Percentiles rank a stretch among this genome's conserved stretches.
These are phyloP conservation scores for Colletotrichum higginsianum DNA, from an alignment of 2,329 filamentous ascomycete genomes.

Conservation along the genomic window DNA sequence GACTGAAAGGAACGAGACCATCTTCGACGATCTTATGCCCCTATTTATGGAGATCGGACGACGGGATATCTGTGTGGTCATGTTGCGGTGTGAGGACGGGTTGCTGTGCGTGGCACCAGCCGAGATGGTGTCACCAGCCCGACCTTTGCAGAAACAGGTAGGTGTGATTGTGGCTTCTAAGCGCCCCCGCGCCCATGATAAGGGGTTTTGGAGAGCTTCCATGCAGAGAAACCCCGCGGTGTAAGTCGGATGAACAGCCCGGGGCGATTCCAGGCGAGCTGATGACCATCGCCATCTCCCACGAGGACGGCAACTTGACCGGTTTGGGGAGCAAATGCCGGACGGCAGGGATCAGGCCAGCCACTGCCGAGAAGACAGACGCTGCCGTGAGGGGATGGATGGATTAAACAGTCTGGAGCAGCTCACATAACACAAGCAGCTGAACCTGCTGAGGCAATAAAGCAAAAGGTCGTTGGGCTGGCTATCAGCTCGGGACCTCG, in stretches of 20 bases:
- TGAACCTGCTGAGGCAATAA: background rate
- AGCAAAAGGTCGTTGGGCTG: background rate
- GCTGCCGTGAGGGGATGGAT: background rate
- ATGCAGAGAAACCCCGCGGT: background rate
- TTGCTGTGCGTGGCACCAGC: background rate
- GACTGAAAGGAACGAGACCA: background rate
- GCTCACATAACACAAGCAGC: background rate
- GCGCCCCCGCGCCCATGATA: slow-evolving; percentile 13
- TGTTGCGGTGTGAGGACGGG: accelerated
- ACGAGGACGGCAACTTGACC: slow-evolving; percentile 2
- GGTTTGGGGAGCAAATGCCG: background rate
- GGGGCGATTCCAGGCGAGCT: too few relatives aligned
- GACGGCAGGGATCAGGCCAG: slow-evolving; percentile 7
- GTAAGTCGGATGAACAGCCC: background rate
- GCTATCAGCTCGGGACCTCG: background rate
- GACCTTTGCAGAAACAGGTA: slow-evolving; percentile 37
- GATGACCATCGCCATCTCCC: background rate
- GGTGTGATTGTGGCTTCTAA: slow-evolving; percentile 37
- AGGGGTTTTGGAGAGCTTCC: background rate
- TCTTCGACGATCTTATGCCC: background rate
- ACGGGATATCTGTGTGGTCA: background rate
- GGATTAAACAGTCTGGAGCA: background rate
- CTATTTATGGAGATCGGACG: slow-evolving; percentile 21
- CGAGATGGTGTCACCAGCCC: slow-evolving; percentile 15
- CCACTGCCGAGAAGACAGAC: slow-evolving; percentile 15